These are phyloP conservation scores for Aspergillus tamarii DNA, from an alignment of 2,329 filamentous ascomycete genomes.

Conservation along the genomic window DNA sequence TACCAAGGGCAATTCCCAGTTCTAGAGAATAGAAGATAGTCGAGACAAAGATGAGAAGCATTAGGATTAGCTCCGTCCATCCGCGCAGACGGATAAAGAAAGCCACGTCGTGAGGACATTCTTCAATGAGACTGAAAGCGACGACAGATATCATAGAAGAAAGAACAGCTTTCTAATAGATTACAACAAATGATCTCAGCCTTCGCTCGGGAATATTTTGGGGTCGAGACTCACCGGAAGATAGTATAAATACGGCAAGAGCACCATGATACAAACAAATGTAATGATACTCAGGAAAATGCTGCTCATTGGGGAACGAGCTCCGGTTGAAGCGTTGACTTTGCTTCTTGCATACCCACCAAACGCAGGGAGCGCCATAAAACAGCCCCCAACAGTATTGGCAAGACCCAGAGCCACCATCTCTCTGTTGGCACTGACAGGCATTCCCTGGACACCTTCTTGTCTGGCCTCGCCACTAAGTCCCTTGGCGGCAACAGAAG, in stretches of 20 bases:
- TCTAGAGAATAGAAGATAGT: constrained; percentile 96
- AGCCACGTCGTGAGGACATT: constrained; percentile 85
- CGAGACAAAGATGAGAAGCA: constrained; percentile 85
- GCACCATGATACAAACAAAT: constrained; percentile 75
- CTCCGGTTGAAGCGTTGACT: constrained; percentile 89
- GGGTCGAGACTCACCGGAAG: constrained; percentile 71
- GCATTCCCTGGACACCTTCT: constrained; percentile 74
- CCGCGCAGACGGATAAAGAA: constrained; percentile 88
- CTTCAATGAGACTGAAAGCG: constrained; percentile 91
- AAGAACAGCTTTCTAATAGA: constrained; percentile 79
- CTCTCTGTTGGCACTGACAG: constrained; percentile 87
- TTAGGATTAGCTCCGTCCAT: constrained; percentile 82
- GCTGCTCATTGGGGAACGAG: constrained; percentile 90
- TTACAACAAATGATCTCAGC: background rate
- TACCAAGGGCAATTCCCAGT: constrained; percentile 89
- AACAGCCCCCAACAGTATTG: constrained; percentile 88
- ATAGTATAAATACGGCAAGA: constrained; percentile 92
- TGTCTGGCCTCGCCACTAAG: constrained; percentile 63
- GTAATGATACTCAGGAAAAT: constrained; percentile 84
- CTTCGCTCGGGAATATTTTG: background rate
- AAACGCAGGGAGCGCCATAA: constrained; percentile 91
- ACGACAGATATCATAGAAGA: constrained; percentile 95
- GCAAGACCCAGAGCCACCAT: constrained; percentile 88
- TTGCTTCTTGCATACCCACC: constrained; percentile 96
- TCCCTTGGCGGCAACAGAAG: constrained; percentile 92